Base-by-base conservation (phyloP, 2,329 filamentous ascomycete genomes). In the Calonectria honghensis region DNA sequence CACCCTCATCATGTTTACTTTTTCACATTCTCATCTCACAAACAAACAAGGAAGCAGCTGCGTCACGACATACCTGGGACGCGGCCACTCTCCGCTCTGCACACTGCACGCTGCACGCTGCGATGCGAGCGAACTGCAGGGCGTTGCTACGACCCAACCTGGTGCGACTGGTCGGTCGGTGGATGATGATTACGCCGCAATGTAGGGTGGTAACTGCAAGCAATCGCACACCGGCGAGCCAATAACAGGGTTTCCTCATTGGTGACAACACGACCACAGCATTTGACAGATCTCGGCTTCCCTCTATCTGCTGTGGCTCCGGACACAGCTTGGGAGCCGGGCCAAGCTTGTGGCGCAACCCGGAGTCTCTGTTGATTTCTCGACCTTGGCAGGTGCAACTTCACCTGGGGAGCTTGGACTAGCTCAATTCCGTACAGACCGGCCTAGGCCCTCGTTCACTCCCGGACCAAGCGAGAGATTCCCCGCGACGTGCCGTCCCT, bases 241-340 rank as follows among this genome's bases (percentile, higher is more conserved):
- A 77, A 76, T 77, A 37, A 63, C 51, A 66, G 64, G 35, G 57
- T 29, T 54, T 61, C 64, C 59, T 72, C 52, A 48, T 35, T 59
- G 67, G 51, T 45, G 54, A 50, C 67, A 52, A 35, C 57, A 61
- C 57, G 59, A 39, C 67, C 39, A 69, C 64, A 73, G 65, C 70
- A 72, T 73, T 73, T 70, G 75, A 75, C 72, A 75, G 68, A 74
- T 73, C 67, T 70, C 41, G 71, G 24, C 52, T 31, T 39, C 27
- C 24, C 48, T 41, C 61, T 35, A 64, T 45, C 66, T 61, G 24
- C 31, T 57, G 54, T 27, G 45, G 27, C 39, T 35, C 54, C 32
- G 57, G 32, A 31, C 50, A 68, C 65, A 66, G 31, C 29, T 45
- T 73, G 61, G 64, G 52, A 69, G 54, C 65, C 27, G 37, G 48